Conservation (phyloP, 2,329 filamentous ascomycete species). For the Colletotrichum australisinense region DNA sequence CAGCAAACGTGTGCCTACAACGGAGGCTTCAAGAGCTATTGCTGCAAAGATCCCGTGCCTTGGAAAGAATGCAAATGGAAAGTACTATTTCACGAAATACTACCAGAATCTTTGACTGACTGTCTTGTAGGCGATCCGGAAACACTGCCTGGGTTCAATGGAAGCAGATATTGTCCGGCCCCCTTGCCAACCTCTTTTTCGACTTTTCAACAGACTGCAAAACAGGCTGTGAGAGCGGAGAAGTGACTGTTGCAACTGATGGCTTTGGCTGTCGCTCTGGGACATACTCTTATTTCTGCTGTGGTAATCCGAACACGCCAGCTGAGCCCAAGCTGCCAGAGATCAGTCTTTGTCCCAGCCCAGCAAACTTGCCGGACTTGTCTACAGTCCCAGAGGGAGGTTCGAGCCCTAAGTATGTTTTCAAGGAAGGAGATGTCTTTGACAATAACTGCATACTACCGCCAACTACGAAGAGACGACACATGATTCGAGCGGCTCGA, state of each 20-base stretch:
- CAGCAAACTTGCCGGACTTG: background rate
- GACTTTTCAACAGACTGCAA: background rate
- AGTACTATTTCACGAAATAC: background rate
- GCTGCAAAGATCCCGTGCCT: background rate
- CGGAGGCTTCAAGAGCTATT: background rate
- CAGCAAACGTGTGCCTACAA: background rate
- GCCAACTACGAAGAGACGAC: background rate
- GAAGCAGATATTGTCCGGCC: background rate
- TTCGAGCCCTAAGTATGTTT: background rate
- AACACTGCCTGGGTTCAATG: background rate
- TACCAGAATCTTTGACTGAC: background rate
- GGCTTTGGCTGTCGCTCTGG: background rate
- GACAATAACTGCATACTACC: background rate
- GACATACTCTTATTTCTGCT: background rate
- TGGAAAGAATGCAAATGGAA: background rate
- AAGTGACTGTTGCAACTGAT: background rate
- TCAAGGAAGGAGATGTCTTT: background rate
- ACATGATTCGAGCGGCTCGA: background rate
- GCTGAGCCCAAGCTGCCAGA: background rate
- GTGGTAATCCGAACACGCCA: background rate
- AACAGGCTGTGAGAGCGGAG: background rate
- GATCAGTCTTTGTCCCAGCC: background rate
- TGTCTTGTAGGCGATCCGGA: background rate
- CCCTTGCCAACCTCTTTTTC: background rate
- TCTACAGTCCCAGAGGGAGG: background rate